Conservation (phyloP, 441 rosid species). For the Bruguiera hainesii region DNA sequence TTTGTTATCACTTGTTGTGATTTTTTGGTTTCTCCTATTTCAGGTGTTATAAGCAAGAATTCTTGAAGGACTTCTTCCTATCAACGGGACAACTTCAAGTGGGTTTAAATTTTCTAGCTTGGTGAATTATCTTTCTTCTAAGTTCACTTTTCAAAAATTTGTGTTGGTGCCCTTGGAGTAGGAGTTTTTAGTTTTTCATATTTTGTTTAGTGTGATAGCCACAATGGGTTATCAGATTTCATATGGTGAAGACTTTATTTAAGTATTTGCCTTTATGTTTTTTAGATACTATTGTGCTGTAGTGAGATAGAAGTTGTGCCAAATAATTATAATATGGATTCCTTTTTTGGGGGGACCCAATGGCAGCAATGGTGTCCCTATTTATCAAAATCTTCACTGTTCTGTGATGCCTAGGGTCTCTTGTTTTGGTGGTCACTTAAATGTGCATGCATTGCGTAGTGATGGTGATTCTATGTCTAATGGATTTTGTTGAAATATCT, state of each 20-base stretch:
- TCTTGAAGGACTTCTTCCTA: conserved; percentile 91
- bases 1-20: not conserved
- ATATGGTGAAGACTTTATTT: not conserved
- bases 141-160: not conserved
- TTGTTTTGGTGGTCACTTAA: not conserved
- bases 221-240: not conserved
- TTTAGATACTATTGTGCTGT: not conserved
- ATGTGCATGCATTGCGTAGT: not conserved
- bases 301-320: not conserved
- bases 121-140: not conserved
- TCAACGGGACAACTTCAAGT: conserved; percentile 94
- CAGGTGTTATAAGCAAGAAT: conserved; percentile 87
- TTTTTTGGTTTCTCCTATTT: conserved; percentile 12
- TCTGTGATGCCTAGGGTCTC: not conserved
- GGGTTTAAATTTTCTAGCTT: conserved; percentile 31
- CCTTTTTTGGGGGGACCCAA: not conserved
- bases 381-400: not conserved
- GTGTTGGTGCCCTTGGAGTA: not conserved
- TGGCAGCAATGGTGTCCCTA: not conserved
- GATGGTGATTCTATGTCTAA: not conserved
- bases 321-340: not conserved
- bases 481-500: not conserved
- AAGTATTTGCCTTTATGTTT: not conserved
- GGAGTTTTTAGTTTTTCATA: conserved; percentile 1
- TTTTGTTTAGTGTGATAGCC: conserved; percentile 2